phyloP scores from a whole-genome alignment of 371 early-diverging fungal genomes.

The Mortierella sp. region DNA sequence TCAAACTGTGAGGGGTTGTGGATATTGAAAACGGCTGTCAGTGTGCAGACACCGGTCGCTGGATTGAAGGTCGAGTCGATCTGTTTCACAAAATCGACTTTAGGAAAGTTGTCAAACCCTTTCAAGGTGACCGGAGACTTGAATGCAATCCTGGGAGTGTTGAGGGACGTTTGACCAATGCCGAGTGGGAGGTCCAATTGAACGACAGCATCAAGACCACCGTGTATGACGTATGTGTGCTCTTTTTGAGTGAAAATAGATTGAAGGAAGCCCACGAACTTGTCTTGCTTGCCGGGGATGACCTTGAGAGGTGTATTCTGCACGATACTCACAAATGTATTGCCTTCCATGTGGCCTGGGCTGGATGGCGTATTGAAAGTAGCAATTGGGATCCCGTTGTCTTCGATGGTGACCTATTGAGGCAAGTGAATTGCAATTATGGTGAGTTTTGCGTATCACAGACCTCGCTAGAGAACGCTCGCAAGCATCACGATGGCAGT shows the following conservation, averaged over 20 bases:
- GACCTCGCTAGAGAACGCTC: too few species aligned
- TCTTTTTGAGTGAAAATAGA: neutral
- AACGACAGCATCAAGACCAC: neutral
- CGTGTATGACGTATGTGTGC: neutral
- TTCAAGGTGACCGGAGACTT: neutral
- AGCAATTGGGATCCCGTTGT: neutral
- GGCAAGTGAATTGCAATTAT: too few species aligned
- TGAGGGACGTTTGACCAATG: neutral
- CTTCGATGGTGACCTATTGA: too few species aligned
- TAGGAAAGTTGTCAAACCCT: slow-evolving; percentile 1
- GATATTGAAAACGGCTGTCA: slow-evolving; percentile 8
- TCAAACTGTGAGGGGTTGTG: slow-evolving; percentile 14
- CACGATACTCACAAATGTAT: too few species aligned
- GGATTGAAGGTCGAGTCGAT: neutral
- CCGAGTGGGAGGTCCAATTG: neutral
- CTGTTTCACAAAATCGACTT: neutral
- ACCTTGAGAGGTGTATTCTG: neutral
- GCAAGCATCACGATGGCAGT: too few species aligned
- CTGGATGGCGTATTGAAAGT: neutral
- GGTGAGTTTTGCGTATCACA: neutral
- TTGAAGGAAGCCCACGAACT: neutral
- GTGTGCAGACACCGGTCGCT: neutral
- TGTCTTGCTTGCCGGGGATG: neutral
- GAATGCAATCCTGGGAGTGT: slow-evolving; percentile 9
- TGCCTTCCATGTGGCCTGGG: neutral